Evolutionary conservation across 495 filamentous ascomycete species (phyloP), one percentile per base, ranked within the genome.

Genomic region (Penicillium angulare): DNA sequence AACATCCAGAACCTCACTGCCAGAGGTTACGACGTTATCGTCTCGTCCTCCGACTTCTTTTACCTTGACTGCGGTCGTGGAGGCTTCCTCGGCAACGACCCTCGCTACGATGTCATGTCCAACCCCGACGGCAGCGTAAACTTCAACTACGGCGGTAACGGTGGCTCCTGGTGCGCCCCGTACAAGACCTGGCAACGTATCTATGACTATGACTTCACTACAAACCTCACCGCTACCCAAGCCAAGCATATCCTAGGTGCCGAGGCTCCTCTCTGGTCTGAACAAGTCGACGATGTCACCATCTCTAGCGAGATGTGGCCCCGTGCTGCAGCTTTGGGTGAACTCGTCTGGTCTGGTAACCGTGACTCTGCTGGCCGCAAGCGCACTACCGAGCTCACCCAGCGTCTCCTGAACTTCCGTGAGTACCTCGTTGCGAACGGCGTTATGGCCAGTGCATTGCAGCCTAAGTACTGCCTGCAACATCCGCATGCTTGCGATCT

Each of bases 171-270:
- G 79, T 82, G 79, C 55, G 77, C 71, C 0, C 79, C 79, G 0
- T 82, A 82, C 67, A 82, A 82, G 58, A 79, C 77, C 53, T 82
- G 79, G 79, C 79, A 82, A 54, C 76, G 79, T 15, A 80, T 82
- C 64, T 82, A 82, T 65, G 76, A 79, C 65, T 82, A 74, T 60
- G 79, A 82, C 49, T 82, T 82, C 60, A 77, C 77, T 10, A 45
- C 55, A 17, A 75, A 76, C 50, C 72, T 82, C 17, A 77, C 76
- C 20, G 55, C 47, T 2, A 47, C 60, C 0, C 69, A 82, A 49
- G 68, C 68, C 0, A 53, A 65, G 32, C 78, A 77, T 47, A 48
- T 82, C 33, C 59, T 79, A 22, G 79, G 79, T 27, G 77, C 72
- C 16, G 67, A 69, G 9, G 74, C 77, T 3, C 77, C 78, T 0